Base-by-base conservation (phyloP, 257 asterid genomes). In the Anisodus tanguticus region DNA sequence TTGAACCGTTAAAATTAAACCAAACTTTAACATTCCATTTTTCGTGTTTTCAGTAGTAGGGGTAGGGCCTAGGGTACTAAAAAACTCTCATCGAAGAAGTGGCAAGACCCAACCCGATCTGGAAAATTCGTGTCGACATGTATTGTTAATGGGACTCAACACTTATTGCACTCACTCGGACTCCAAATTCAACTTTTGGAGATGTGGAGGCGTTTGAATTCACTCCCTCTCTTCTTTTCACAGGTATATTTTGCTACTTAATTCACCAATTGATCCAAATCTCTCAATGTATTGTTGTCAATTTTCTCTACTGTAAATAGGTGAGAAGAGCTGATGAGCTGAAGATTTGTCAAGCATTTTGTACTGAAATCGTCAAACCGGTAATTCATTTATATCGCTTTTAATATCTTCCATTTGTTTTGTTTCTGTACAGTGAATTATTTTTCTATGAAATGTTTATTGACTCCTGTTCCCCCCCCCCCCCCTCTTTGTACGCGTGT, bases 191-290 rank as follows among this genome's bases (percentile, higher is more conserved):
- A 22, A 22, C 26, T 22, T 22, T 22, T 22, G 26, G 26, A 87
- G 85, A 95, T 95, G 98, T 93, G 97, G 98, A 87, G 93, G 92
- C 97, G 95, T 82, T 88, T 85, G 60, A 85, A 85, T 84, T 88
- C 92, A 83, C 89, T 91, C 13, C 90, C 91, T 83, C 87, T 87
- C 70, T 86, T 90, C 74, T 62, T 90, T 87, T 88, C 90, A 59
- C 97, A 90, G 88, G 98, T 90, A 86, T 37, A 11, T 51, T 11
- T 59, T 59, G 70, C 66, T 4, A 66, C n/a, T 76, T 67, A 13
- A 47, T 67, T 35, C 47, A 37, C 51, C 1, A 11, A 11, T 12
- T 80, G 11, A 79, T 86, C 78, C 13, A 53, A 31, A 86, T 5
- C 43, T 41, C 78, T 41, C 9, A 43, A 17, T 49, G 83, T 79